Conservation (phyloP, 768 basidiomycete genomes). For the Agrocybe pediades region DNA sequence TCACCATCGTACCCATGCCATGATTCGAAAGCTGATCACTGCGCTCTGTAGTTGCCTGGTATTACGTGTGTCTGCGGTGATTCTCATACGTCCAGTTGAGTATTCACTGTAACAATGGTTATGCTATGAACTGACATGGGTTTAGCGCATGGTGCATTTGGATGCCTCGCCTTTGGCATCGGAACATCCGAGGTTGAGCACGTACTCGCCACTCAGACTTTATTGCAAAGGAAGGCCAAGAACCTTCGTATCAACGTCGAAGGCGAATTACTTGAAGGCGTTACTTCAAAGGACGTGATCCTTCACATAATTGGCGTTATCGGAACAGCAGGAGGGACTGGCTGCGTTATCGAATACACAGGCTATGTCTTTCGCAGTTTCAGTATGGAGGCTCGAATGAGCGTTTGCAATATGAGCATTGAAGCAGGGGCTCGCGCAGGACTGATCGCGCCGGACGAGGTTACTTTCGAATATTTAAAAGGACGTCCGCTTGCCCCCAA, state of each 20-base stretch:
- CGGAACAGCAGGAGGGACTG: conserved; percentile 90
- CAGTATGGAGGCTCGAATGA: conserved; percentile 91
- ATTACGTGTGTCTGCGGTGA: conserved; percentile 90
- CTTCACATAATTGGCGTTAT: conserved; percentile 91
- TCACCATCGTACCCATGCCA: background rate
- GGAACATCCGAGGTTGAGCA: conserved; percentile 95
- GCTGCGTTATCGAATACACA: conserved; percentile 87
- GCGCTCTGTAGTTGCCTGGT: conserved; percentile 56
- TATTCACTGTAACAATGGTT: background rate
- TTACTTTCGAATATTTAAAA: conserved; percentile 82
- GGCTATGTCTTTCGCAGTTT: conserved; percentile 83
- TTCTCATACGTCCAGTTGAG: conserved; percentile 88
- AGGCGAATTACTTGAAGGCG: conserved; percentile 77
- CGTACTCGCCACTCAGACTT: conserved; percentile 89
- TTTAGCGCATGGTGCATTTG: conserved; percentile 88
- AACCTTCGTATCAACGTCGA: conserved; percentile 93
- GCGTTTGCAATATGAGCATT: conserved; percentile 94
- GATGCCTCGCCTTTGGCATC: conserved; percentile 90
- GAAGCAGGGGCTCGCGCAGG: conserved; percentile 92
- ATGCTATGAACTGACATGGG: background rate
- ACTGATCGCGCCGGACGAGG: conserved; percentile 89
- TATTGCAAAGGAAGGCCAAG: conserved; percentile 84
- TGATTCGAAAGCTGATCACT: background rate
- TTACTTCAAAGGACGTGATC: conserved; percentile 89
- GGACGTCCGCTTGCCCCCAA: conserved; percentile 82